Conservation (phyloP, 345 rosid species). For the Lepidium africanum region DNA sequence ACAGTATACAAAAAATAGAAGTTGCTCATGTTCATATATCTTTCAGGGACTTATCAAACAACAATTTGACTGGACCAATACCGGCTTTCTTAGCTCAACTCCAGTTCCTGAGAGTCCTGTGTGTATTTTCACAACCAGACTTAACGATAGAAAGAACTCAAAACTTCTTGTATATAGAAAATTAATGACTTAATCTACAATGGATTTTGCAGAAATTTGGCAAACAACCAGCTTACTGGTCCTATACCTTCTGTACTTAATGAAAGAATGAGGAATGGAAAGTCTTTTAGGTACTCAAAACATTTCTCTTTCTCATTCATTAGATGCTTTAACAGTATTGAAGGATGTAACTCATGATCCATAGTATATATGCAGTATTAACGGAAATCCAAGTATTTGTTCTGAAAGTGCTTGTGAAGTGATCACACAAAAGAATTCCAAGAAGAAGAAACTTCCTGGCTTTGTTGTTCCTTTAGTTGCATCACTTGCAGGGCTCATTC, state of each 20-base stretch:
- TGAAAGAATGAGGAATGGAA: constrained; percentile 1
- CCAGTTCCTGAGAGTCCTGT: constrained; percentile 32
- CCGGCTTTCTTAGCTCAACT: constrained; percentile 37
- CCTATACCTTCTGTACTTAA: constrained; percentile 28
- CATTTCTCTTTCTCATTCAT: background rate
- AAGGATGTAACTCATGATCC: background rate
- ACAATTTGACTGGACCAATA: constrained; percentile 38
- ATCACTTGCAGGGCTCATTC: constrained; percentile 20
- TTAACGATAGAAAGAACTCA: background rate
- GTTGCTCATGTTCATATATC: background rate
- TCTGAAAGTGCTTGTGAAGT: constrained; percentile 11
- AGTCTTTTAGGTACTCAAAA: constrained; percentile 18
- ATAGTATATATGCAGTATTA: constrained; percentile 8
- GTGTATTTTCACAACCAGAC: constrained; percentile 19
- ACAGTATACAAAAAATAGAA: background rate
- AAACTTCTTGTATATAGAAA: background rate
- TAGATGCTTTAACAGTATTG: background rate
- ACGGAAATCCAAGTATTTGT: constrained; percentile 35
- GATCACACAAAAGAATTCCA: background rate
- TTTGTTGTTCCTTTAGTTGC: constrained; percentile 27
- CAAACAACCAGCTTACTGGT: constrained; percentile 37
- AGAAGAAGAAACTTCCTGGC: constrained; percentile 22
- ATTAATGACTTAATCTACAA: background rate
- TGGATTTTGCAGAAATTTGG: constrained; percentile 30
- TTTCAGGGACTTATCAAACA: constrained; percentile 47